A percentile compares a stretch with the other conserved stretches of the same genome.
These are phyloP conservation scores for Wickerhamomyces subpelliculosus DNA, from an alignment of 805 yeast genomes.

Conservation along the genomic window DNA sequence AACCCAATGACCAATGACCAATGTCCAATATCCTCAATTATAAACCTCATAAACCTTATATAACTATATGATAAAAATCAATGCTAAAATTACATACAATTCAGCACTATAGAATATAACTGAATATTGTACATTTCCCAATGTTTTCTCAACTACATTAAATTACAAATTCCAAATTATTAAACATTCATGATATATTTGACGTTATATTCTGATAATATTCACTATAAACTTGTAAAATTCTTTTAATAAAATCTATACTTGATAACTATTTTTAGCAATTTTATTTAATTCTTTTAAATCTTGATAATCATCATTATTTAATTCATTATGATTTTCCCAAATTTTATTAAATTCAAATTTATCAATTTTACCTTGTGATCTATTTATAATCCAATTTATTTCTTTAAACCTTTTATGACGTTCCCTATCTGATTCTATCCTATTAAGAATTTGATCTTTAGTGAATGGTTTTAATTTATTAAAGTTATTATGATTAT, in stretches of 20 bases:
- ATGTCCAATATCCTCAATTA: too few relatives aligned
- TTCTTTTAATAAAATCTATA: neutral
- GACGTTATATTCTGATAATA: too few relatives aligned
- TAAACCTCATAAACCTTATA: too few relatives aligned
- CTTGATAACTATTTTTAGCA: constrained; percentile 42
- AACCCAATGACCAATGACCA: too few relatives aligned
- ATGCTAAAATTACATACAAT: too few relatives aligned
- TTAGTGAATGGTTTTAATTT: constrained; percentile 16
- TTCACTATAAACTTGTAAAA: neutral
- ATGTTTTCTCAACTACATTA: too few relatives aligned
- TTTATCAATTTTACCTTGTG: constrained; percentile 31
- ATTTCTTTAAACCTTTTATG: constrained; percentile 80
- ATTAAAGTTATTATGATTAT: neutral
- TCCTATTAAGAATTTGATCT: constrained; percentile 62
- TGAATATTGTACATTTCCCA: too few relatives aligned
- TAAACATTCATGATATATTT: too few relatives aligned
- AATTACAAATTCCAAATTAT: too few relatives aligned
- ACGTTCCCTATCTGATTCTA: constrained; percentile 91
- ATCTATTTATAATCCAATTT: constrained; percentile 62
- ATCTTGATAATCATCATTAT: constrained; percentile 41
- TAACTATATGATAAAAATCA: too few relatives aligned
- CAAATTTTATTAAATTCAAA: constrained; percentile 44
- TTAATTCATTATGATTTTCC: constrained; percentile 28
- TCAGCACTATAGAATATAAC: too few relatives aligned
- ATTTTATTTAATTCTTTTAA: constrained; percentile 49